Evolutionary conservation across 2,329 filamentous ascomycete genomes (phyloP), one percentile per base, ranked within the genome.

Genomic region (Tolypocladium ovalisporum): DNA sequence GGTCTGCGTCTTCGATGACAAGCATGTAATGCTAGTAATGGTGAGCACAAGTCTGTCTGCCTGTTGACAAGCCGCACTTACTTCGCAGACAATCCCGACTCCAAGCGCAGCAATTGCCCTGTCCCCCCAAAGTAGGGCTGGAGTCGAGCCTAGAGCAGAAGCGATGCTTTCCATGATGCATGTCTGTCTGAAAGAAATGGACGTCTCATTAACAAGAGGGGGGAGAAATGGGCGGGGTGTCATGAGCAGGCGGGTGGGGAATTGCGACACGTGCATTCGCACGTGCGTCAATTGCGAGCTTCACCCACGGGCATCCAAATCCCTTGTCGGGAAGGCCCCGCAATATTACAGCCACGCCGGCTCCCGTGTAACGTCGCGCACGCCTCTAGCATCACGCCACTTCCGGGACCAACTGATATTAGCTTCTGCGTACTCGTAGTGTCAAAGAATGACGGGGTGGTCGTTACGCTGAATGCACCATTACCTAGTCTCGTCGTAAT

Each of bases 161-260:
- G 56, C 52, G 56, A 57, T 54, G 34, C 12, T 27, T 22, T 57
- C 56, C 56, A 57, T 57, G n/a, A n/a, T n/a, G n/a, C n/a, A n/a
- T n/a, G n/a, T n/a, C n/a, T n/a, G n/a, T n/a, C n/a, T n/a, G n/a
- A n/a, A n/a, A n/a, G n/a, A n/a, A n/a, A n/a, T n/a, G n/a, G n/a
- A n/a, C n/a, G n/a, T n/a, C n/a, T n/a, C n/a, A n/a, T n/a, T n/a
- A n/a, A n/a, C n/a, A n/a, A n/a, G n/a, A n/a, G n/a, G n/a, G n/a
- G n/a, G n/a, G n/a, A n/a, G n/a, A n/a, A n/a, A n/a, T n/a, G n/a
- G n/a, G n/a, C n/a, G n/a, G n/a, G n/a, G n/a, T n/a, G n/a, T n/a
- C n/a, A n/a, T n/a, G n/a, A n/a, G n/a, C n/a, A n/a, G n/a, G n/a
- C n/a, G n/a, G n/a, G n/a, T n/a, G n/a, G n/a, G n/a, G n/a, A n/a